These are phyloP conservation scores for Podaxis sp. DNA, from an alignment of 768 basidiomycete species.

Conservation along the genomic window DNA sequence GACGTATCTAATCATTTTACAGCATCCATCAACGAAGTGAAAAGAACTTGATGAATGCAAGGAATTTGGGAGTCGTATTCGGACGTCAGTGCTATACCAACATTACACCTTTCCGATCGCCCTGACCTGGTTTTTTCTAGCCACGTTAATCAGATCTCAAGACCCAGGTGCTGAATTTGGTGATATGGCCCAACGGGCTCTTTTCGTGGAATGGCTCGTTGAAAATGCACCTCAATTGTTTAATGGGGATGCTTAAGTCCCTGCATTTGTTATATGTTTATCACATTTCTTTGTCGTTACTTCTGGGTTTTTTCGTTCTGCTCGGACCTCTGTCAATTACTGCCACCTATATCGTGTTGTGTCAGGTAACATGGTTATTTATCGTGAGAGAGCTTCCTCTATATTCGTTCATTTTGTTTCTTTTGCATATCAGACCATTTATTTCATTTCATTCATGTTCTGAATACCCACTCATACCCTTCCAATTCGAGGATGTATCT, in stretches of 20 bases:
- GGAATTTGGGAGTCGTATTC: constrained; percentile 96
- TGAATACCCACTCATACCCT: constrained; percentile 12
- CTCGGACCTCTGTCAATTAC: constrained; percentile 3
- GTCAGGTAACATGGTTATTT: constrained; percentile 15
- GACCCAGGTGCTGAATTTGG: constrained; percentile 89
- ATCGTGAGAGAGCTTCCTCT: constrained; percentile 2
- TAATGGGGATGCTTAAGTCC: constrained; percentile 24
- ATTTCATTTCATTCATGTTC: constrained; percentile 8
- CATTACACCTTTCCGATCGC: not conserved
- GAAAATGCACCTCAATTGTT: constrained; percentile 76
- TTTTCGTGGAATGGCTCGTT: constrained; percentile 92
- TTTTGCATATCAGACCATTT: constrained; percentile 10
- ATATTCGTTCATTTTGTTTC: not conserved
- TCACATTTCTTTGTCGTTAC: constrained; percentile 15
- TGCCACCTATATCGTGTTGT: constrained; percentile 9
- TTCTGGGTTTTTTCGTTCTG: constrained; percentile 5
- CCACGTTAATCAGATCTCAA: constrained; percentile 90
- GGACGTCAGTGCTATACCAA: constrained; percentile 70
- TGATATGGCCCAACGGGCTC: constrained; percentile 96
- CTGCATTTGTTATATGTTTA: constrained; percentile 23
- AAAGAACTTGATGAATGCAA: constrained; percentile 88
- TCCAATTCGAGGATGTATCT: constrained; percentile 12
- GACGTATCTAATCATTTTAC: constrained; percentile 24
- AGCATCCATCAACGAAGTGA: constrained; percentile 66
- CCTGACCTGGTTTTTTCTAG: constrained; percentile 40